Percentiles rank a stretch among this genome's conserved stretches.
Conservation (phyloP, 75 land plant species). For the Picea sitchensis region DNA sequence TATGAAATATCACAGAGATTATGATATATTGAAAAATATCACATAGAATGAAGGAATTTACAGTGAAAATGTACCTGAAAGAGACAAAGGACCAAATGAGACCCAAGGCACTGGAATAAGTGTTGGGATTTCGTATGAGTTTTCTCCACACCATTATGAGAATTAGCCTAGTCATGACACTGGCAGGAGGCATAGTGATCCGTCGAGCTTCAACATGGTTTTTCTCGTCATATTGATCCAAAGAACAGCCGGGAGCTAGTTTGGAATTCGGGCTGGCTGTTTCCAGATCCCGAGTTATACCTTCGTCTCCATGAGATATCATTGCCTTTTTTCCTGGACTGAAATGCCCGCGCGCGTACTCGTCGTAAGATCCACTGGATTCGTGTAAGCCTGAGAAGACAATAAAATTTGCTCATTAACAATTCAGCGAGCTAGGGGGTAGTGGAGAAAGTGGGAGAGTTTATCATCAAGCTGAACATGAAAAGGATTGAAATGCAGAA, state of each 20-base stretch:
- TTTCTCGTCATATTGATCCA: not conserved
- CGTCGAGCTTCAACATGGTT: not conserved
- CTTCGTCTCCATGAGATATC: too few relatives aligned
- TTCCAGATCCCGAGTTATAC: not conserved
- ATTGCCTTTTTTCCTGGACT: not conserved
- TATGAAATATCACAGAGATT: too few relatives aligned
- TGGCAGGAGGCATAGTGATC: slow-evolving; percentile 52
- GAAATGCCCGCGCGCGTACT: not conserved
- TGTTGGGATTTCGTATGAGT: slow-evolving; percentile 68
- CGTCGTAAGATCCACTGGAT: not conserved
- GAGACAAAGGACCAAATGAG: slow-evolving; percentile 56
- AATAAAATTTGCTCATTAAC: not conserved
- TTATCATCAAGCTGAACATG: too few relatives aligned
- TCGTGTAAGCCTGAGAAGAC: not conserved
- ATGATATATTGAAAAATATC: not conserved
- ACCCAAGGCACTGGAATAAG: slow-evolving; percentile 65
- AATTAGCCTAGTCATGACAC: slow-evolving; percentile 64
- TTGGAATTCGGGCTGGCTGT: not conserved
- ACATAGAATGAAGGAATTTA: not conserved
- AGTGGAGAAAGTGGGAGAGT: too few relatives aligned
- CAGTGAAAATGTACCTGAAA: slow-evolving; percentile 34
- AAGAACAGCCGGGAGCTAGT: not conserved
- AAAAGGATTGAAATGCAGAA: too few relatives aligned
- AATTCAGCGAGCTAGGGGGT: too few relatives aligned
- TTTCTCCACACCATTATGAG: slow-evolving; percentile 68